phyloP scores from a whole-genome alignment of 805 yeast genomes.

The Scheffersomyces stipitis region DNA sequence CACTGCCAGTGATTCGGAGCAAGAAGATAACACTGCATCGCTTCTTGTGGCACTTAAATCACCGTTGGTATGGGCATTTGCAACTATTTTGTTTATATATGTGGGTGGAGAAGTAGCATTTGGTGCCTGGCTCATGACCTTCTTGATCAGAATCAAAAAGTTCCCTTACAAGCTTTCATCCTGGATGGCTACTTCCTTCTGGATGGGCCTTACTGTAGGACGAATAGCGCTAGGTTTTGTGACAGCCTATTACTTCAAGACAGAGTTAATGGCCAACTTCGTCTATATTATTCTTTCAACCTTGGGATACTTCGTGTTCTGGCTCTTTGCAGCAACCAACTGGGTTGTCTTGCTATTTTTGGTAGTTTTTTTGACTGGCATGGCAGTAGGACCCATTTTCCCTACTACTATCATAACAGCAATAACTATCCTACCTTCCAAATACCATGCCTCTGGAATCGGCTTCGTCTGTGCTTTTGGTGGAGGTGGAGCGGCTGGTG shows the following conservation, averaged over 20 bases:
- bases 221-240: conserved; percentile 51
- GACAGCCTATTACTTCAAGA: conserved; percentile 47
- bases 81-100: conserved; percentile 45
- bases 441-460: conserved; percentile 62
- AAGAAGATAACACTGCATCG: conserved; percentile 11
- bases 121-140: conserved; percentile 55
- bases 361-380: conserved; percentile 43
- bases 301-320: conserved; percentile 28
- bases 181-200: conserved; percentile 49
- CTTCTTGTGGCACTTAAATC: conserved; percentile 35
- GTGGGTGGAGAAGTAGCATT: conserved; percentile 54
- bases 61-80: conserved; percentile 38
- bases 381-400: conserved; percentile 53
- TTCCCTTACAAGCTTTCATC: conserved; percentile 40
- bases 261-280: conserved; percentile 47
- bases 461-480: conserved; percentile 79
- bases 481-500: conserved; percentile 77
- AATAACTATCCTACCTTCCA: conserved; percentile 59
- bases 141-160: conserved; percentile 39
- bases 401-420: conserved; percentile 72
- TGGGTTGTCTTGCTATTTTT: conserved; percentile 26
- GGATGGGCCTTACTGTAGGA: conserved; percentile 53
- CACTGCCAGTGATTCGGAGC: conserved; percentile 2
- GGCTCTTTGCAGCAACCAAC: conserved; percentile 31
- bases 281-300: conserved; percentile 34